Evolutionary conservation across 306 rosid species (phyloP).

Genomic region (Cyamopsis tetragonoloba): DNA sequence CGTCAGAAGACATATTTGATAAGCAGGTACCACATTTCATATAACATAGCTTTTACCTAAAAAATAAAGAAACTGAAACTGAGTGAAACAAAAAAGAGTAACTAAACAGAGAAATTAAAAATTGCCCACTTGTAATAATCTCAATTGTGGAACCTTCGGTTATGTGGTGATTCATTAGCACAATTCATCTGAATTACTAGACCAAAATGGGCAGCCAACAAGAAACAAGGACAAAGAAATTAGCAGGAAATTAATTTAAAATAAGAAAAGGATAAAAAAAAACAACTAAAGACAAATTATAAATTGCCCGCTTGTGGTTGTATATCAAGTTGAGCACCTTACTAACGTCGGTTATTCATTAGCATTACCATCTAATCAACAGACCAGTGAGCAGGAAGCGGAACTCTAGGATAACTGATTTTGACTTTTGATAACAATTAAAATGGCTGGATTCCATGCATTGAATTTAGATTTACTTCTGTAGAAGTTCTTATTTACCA

Average conservation of each 20-base stretch:
- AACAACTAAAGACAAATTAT: not conserved
- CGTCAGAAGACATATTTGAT: not conserved
- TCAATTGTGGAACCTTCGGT: too few species aligned
- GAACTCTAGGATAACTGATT: not conserved
- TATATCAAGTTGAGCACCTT: not conserved
- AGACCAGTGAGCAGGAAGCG: not conserved
- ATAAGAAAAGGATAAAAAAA: not conserved
- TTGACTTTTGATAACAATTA: not conserved
- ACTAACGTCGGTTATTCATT: not conserved
- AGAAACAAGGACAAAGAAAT: not conserved
- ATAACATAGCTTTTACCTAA: not conserved
- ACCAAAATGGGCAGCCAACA: too few species aligned
- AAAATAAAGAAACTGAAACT: not conserved
- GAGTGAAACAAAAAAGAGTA: not conserved
- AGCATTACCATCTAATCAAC: not conserved
- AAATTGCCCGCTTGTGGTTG: not conserved
- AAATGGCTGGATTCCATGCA: not conserved
- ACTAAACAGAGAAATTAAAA: not conserved
- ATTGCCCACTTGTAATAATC: not conserved
- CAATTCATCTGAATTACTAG: too few species aligned
- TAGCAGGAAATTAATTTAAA: not conserved
- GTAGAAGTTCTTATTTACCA: not conserved
- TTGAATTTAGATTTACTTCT: not conserved
- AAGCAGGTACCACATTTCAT: not conserved
- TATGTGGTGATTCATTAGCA: too few species aligned